phyloP scores from a whole-genome alignment of 768 basidiomycete genomes.

The Suillus americanus region DNA sequence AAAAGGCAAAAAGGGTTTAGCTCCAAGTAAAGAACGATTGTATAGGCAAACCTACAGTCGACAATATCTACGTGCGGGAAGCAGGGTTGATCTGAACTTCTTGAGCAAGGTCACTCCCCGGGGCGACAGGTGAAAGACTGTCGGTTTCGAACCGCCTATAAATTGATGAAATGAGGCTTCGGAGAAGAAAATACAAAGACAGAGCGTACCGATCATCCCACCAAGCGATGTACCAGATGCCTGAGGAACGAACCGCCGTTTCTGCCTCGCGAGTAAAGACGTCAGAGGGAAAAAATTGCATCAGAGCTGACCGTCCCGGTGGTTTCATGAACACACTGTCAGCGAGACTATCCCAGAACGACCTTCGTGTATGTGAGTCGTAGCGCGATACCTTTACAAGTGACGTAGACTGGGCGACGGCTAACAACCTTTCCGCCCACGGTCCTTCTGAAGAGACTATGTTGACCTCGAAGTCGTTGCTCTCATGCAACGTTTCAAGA shows the following conservation, averaged over 20 bases:
- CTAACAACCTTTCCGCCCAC: constrained; percentile 64
- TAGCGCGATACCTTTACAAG: constrained; percentile 11
- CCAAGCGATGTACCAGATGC: constrained; percentile 62
- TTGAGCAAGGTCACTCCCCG: constrained; percentile 19
- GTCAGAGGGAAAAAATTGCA: constrained; percentile 77
- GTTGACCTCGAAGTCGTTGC: constrained; percentile 54
- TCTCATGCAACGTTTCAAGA: constrained; percentile 49
- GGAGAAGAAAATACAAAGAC: not conserved
- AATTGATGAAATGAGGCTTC: no score
- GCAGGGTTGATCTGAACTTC: constrained; percentile 39
- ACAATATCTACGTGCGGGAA: constrained; percentile 16
- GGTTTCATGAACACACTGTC: constrained; percentile 72
- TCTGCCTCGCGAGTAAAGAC: constrained; percentile 65
- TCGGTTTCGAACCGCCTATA: constrained; percentile 37
- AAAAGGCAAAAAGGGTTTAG: no score
- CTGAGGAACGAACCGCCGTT: constrained; percentile 49
- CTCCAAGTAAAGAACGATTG: not conserved
- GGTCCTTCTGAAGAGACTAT: constrained; percentile 50
- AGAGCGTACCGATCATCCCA: constrained; percentile 37
- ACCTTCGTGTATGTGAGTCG: constrained; percentile 38
- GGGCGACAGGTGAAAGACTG: constrained; percentile 34
- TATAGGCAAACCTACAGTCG: not conserved
- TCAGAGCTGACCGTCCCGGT: constrained; percentile 56
- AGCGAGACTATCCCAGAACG: constrained; percentile 58
- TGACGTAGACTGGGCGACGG: constrained; percentile 57